Conservation (phyloP, 108 stramenopile genomes). For the Cyclotella cryptica region DNA sequence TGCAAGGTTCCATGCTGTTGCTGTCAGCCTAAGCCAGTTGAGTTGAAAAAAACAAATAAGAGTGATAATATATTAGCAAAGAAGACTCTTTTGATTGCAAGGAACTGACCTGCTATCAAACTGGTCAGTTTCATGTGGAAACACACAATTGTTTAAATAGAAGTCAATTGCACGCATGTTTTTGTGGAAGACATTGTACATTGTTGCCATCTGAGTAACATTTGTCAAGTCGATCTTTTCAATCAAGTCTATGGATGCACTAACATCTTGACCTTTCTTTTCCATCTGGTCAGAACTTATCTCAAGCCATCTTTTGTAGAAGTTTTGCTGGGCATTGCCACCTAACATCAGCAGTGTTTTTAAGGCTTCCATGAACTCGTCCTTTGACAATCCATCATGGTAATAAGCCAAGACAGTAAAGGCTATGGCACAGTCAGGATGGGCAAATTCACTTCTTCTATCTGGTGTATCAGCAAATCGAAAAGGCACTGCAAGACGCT, state of each 20-base stretch:
- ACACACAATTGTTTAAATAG: constrained; percentile 52
- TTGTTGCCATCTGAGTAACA: constrained; percentile 26
- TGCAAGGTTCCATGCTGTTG: constrained; percentile 59
- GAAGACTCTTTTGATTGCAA: background rate
- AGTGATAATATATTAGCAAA: constrained; percentile 9
- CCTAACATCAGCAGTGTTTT: constrained; percentile 37
- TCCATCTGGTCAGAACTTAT: constrained; percentile 17
- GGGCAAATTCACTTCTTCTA: constrained; percentile 54
- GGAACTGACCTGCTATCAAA: constrained; percentile 16
- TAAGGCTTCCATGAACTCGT: constrained; percentile 44
- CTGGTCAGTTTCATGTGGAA: constrained; percentile 55
- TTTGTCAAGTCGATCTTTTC: constrained; percentile 59
- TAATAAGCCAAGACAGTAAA: constrained; percentile 64
- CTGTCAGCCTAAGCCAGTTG: constrained; percentile 15
- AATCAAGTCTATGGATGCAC: constrained; percentile 27
- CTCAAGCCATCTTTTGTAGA: constrained; percentile 57
- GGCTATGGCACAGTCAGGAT: constrained; percentile 57
- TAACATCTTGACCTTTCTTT: constrained; percentile 5
- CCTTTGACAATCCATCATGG: constrained; percentile 47
- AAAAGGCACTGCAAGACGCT: constrained; percentile 57
- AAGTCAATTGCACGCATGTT: constrained; percentile 57
- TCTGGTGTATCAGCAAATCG: constrained; percentile 55
- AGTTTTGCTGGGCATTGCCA: constrained; percentile 29
- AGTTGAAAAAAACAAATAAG: background rate
- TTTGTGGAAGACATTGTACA: constrained; percentile 22